Conservation (phyloP, 1,284 basidiomycete species). For the Ganoderma boninense region DNA sequence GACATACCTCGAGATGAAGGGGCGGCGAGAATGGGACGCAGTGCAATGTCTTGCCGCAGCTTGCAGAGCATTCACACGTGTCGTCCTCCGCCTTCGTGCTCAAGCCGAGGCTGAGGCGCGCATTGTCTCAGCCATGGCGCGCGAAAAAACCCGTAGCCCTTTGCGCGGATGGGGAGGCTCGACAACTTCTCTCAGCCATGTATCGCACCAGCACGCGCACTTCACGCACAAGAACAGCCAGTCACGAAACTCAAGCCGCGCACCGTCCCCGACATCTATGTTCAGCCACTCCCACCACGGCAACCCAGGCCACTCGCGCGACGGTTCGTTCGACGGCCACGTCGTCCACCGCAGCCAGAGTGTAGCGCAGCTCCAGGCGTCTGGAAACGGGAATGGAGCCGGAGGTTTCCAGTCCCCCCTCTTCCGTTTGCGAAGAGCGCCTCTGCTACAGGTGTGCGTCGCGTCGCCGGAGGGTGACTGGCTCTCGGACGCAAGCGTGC, state of each 20-base stretch:
- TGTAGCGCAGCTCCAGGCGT: conserved; percentile 5
- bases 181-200: conserved; percentile 26
- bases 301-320: conserved; percentile 44
- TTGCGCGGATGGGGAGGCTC: conserved; percentile 25
- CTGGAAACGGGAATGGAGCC: conserved; percentile 19
- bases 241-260: conserved; percentile 60
- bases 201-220: conserved; percentile 12
- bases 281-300: conserved; percentile 43
- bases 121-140: conserved; percentile 40
- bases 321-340: conserved; percentile 14
- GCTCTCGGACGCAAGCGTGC: conserved; percentile 78
- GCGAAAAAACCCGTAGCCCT: conserved; percentile 22
- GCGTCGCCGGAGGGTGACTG: conserved; percentile 84
- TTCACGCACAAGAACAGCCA: conserved; percentile 32
- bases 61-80: conserved; percentile 72
- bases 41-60: conserved; percentile 54
- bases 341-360: conserved; percentile 22
- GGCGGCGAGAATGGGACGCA: conserved; percentile 45
- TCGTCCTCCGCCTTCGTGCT: conserved; percentile 75
- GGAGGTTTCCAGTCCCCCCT: conserved; percentile 69
- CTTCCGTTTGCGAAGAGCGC: conserved; percentile 71
- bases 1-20: conserved; percentile 57
- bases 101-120: conserved; percentile 69
- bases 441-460: conserved; percentile 79
- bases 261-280: conserved; percentile 68